phyloP scores from a whole-genome alignment of 2,329 filamentous ascomycete species.

The Apiospora phragmitis region DNA sequence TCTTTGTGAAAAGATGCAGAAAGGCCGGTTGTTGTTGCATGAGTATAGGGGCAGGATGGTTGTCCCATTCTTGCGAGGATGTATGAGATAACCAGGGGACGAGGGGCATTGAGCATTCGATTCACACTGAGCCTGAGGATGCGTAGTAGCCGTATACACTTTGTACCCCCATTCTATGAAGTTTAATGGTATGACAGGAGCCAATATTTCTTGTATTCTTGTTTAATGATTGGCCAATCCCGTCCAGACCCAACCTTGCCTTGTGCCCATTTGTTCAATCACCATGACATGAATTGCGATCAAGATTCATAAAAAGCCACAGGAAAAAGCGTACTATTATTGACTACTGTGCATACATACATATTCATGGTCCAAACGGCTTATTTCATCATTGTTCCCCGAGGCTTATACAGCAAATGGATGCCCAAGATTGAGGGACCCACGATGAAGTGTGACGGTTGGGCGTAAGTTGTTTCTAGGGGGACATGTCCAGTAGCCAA shows the following conservation, averaged over 20 bases:
- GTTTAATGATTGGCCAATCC: constrained; percentile 6
- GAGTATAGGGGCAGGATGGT: constrained; percentile 19
- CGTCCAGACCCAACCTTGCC: background rate
- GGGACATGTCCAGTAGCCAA: background rate
- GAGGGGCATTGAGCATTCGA: constrained; percentile 9
- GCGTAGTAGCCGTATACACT: constrained; percentile 32
- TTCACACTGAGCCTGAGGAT: constrained; percentile 25
- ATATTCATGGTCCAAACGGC: background rate
- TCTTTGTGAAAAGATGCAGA: constrained; percentile 14
- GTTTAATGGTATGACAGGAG: constrained; percentile 30
- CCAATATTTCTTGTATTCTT: background rate
- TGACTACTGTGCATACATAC: background rate
- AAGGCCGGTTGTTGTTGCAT: constrained; percentile 19
- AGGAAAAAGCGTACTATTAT: background rate
- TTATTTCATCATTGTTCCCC: background rate
- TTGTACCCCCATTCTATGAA: constrained; percentile 34
- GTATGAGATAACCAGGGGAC: constrained; percentile 16
- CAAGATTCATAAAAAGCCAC: no score
- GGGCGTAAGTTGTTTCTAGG: background rate
- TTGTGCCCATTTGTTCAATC: constrained; percentile 9
- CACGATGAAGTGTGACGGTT: background rate
- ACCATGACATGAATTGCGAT: background rate
- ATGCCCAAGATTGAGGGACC: background rate
- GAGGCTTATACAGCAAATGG: background rate
- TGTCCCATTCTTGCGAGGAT: constrained; percentile 23